phyloP scores from a whole-genome alignment of 1,284 basidiomycete genomes.

The Phellinidium pouzarii region DNA sequence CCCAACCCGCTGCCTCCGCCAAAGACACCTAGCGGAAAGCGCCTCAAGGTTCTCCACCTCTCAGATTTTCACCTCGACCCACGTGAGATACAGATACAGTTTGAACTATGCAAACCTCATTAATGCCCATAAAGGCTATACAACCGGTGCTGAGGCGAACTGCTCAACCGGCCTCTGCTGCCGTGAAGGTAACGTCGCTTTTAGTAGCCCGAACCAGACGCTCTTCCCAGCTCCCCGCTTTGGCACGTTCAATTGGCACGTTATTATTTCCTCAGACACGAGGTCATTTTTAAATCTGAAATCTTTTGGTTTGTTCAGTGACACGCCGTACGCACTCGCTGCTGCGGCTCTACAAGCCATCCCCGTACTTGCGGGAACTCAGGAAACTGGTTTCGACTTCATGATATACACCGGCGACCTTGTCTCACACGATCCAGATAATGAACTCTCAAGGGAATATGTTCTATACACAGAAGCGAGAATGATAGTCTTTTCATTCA shows the following conservation, averaged over 20 bases:
- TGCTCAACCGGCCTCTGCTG: constrained; percentile 71
- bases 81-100: constrained; percentile 34
- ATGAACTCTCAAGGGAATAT: constrained; percentile 48
- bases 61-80: constrained; percentile 79
- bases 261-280: not conserved
- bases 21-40: constrained; percentile 52
- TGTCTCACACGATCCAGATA: constrained; percentile 63
- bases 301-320: constrained; percentile 49
- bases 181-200: constrained; percentile 50
- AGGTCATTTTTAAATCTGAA: constrained; percentile 34
- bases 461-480: constrained; percentile 49
- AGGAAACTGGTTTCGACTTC: constrained; percentile 55
- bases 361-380: constrained; percentile 57
- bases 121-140: constrained; percentile 42
- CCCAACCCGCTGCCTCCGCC: constrained; percentile 53
- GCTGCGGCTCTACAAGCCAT: constrained; percentile 62
- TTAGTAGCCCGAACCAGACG: constrained; percentile 41
- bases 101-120: not conserved
- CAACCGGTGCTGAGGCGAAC: constrained; percentile 68
- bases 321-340: constrained; percentile 61
- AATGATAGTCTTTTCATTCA: not conserved
- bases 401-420: constrained; percentile 74
- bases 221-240: constrained; percentile 59
- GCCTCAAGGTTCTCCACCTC: constrained; percentile 68
- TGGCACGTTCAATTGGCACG: constrained; percentile 56